These are phyloP conservation scores for Eucalyptus paniculata DNA, from an alignment of 345 rosid species.

Conservation along the genomic window DNA sequence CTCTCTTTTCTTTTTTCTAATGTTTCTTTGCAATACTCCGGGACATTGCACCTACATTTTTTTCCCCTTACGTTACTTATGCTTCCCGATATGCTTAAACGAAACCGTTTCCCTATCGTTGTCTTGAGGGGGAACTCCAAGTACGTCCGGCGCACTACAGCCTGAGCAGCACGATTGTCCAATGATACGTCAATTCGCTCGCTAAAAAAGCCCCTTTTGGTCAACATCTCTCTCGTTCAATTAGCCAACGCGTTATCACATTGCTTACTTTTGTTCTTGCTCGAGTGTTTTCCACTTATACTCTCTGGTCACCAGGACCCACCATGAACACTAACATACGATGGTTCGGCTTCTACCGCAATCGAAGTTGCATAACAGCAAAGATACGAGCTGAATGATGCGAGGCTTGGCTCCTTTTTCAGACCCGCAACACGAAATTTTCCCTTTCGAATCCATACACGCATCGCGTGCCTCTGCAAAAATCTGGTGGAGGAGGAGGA, in stretches of 20 bases:
- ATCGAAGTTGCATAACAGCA: not conserved
- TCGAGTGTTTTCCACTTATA: not conserved
- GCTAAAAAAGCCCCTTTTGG: not conserved
- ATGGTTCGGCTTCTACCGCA: not conserved
- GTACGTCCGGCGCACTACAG: not conserved
- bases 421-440: not conserved
- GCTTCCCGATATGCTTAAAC: not conserved
- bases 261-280: not conserved
- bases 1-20: not conserved
- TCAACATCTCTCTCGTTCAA: not conserved
- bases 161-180: not conserved
- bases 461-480: not conserved
- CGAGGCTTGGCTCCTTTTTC: not conserved
- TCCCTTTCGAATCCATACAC: not conserved
- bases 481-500: not conserved
- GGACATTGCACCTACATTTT: not conserved
- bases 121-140: not conserved
- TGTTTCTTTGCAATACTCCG: not conserved
- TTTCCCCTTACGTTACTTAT: not conserved
- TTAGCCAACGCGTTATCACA: not conserved
- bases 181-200: not conserved
- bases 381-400: not conserved
- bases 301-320: not conserved
- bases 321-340: not conserved
- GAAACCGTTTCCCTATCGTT: not conserved